Base-by-base conservation (phyloP, 495 filamentous ascomycete genomes). In the Xylaria grammica region DNA sequence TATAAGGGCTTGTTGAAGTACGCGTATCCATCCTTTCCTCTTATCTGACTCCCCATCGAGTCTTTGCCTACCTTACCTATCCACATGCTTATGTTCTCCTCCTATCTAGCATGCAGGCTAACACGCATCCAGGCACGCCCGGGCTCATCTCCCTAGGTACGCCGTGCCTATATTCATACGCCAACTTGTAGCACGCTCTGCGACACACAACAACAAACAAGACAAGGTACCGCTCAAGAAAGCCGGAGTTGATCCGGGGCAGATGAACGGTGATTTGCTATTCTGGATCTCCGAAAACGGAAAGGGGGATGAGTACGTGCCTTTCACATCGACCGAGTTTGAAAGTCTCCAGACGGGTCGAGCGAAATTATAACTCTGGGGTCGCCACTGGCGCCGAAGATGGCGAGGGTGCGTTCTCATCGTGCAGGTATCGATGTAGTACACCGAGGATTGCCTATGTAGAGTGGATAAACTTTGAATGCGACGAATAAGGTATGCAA, bases 181-280 rank as follows among this genome's bases (percentile, higher is more conserved):
- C 0, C 70, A 92, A 24, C 84, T 90, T 4, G 70, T 79, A 45
- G 81, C 78, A 50, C 78, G 85, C 40, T 83, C 81, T 34, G 84
- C 88, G 22, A 92, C 88, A 62, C 90, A 95, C 72, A 94, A 93
- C 73, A 88, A 93, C 71, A 95, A 95, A 78, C 90, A 93, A 78
- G 89, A 91, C 71, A 95, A 93, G 75, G 85, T 88, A 6, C 86
- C 87, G 1, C 79, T 93, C 29, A 81, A 90, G 63, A 84, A 87
- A 42, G 89, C 92, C 68, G 90, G 91, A 0, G 84, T 92, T 8
- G 86, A 92, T 70, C 87, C 86, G 15, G 77, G 73, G 2, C 87
- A 88, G 75, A 85, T 83, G 0, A 66, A 72, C 5, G 81, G 82
- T 0, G 79, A 85, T 60, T 74, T 76, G 36, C 75, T 90, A 17